Conservation (phyloP, 441 rosid species). For the Omphalea diandra region DNA sequence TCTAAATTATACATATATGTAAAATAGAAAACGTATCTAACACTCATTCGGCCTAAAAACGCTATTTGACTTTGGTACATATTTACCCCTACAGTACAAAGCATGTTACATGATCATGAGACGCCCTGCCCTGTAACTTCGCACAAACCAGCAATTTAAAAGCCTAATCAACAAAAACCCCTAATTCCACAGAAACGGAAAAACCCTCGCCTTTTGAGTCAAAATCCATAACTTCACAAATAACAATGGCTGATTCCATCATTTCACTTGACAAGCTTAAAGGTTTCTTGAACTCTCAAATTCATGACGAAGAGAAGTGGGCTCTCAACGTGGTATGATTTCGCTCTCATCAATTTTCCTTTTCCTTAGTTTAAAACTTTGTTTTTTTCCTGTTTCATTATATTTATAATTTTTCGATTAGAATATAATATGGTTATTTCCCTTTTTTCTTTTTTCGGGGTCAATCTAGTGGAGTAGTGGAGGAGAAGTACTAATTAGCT, state of each 20-base stretch:
- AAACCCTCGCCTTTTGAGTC: not conserved
- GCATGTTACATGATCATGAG: not conserved
- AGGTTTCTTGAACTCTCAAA: slow-evolving; percentile 55
- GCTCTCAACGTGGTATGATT: slow-evolving; percentile 52
- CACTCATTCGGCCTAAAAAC: too few relatives aligned
- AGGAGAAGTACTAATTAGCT: too few relatives aligned
- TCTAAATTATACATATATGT: too few relatives aligned
- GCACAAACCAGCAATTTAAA: not conserved
- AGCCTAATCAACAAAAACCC: not conserved
- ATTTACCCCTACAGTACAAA: not conserved
- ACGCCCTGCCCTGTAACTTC: not conserved
- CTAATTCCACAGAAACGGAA: not conserved
- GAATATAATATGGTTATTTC: too few relatives aligned
- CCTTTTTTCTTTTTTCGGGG: too few relatives aligned
- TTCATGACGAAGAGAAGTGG: slow-evolving; percentile 70
- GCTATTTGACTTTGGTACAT: not conserved
- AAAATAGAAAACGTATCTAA: too few relatives aligned
- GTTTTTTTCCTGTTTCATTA: not conserved
- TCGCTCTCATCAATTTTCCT: not conserved
- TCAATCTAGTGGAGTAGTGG: too few relatives aligned
- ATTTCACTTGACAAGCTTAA: slow-evolving; percentile 51
- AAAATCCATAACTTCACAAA: not conserved
- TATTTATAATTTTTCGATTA: not conserved
- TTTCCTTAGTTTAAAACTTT: not conserved
- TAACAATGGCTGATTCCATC: slow-evolving; percentile 48